These are phyloP conservation scores for Trichoderma asperelloides DNA, from an alignment of 495 filamentous ascomycete species.

Conservation along the genomic window DNA sequence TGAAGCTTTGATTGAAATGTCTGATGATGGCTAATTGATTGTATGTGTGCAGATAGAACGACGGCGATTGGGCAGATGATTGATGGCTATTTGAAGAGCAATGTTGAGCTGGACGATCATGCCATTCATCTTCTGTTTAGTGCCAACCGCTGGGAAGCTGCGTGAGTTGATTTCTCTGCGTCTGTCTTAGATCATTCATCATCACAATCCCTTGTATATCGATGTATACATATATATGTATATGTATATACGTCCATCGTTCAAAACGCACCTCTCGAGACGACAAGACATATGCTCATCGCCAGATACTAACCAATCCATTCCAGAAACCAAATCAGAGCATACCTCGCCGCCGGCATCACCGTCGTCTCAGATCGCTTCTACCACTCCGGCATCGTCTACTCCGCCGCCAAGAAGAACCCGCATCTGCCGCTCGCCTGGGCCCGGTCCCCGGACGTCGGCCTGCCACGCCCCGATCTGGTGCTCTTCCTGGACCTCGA, in stretches of 20 bases:
- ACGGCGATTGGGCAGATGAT: slow-evolving; percentile 89
- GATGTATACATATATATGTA: too few species aligned
- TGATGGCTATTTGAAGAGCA: slow-evolving; percentile 68
- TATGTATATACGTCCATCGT: too few species aligned
- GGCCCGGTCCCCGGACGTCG: slow-evolving; percentile 75
- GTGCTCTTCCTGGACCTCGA: slow-evolving; percentile 81
- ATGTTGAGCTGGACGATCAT: slow-evolving; percentile 76
- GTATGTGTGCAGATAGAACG: slow-evolving; percentile 66
- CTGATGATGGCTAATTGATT: not conserved
- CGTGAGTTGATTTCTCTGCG: slow-evolving; percentile 33
- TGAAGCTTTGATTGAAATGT: not conserved
- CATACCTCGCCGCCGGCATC: slow-evolving; percentile 52
- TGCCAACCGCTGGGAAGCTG: slow-evolving; percentile 90
- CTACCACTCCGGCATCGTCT: slow-evolving; percentile 87
- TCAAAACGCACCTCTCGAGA: too few species aligned
- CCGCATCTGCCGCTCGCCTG: slow-evolving; percentile 60
- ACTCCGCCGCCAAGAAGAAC: slow-evolving; percentile 85
- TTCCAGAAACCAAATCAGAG: slow-evolving; percentile 48
- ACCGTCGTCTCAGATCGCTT: slow-evolving; percentile 87
- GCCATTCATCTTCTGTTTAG: slow-evolving; percentile 92
- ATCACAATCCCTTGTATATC: too few species aligned
- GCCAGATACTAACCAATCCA: not conserved
- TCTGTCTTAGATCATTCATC: too few species aligned
- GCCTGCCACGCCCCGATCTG: slow-evolving; percentile 78
- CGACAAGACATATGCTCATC: not conserved